A percentile compares a stretch with the other conserved stretches of the same genome.
phyloP scores from a whole-genome alignment of 768 basidiomycete genomes.

The Boletus vinaceobasis region DNA sequence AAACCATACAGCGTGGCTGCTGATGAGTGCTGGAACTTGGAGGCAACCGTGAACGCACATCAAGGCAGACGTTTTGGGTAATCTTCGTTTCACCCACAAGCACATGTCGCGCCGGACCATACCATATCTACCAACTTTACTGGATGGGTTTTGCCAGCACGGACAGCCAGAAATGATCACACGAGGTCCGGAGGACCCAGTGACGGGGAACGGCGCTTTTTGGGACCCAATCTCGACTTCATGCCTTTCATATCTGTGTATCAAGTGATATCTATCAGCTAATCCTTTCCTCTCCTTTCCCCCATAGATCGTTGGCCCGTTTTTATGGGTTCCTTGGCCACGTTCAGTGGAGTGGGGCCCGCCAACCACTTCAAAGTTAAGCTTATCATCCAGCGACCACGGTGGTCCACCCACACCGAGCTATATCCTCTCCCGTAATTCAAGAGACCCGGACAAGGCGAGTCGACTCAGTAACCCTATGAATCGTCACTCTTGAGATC shows the following conservation, averaged over 20 bases:
- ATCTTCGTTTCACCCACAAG: not conserved
- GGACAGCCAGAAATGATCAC: constrained; percentile 2
- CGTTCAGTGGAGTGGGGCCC: not conserved
- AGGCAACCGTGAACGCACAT: not conserved
- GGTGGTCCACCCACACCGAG: not conserved
- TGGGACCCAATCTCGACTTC: not conserved
- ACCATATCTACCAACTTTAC: not conserved
- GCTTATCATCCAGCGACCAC: not conserved
- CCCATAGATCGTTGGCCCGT: not conserved
- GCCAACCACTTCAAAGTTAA: not conserved
- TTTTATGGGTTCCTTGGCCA: not conserved
- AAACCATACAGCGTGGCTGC: constrained; percentile 11
- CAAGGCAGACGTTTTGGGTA: not conserved
- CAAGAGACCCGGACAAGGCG: not conserved
- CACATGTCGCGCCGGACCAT: not conserved
- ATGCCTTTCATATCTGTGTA: constrained; percentile 16
- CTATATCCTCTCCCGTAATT: too few species aligned
- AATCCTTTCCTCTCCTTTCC: not conserved
- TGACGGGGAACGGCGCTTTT: too few species aligned
- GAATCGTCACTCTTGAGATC: not conserved
- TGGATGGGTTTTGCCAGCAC: not conserved
- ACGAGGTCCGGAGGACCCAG: constrained; percentile 1
- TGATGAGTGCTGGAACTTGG: not conserved
- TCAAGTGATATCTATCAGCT: constrained; percentile 6
- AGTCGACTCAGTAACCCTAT: not conserved